These are phyloP conservation scores for Lodderomyces beijingensis DNA, from an alignment of 1,139 yeast species.

Conservation along the genomic window DNA sequence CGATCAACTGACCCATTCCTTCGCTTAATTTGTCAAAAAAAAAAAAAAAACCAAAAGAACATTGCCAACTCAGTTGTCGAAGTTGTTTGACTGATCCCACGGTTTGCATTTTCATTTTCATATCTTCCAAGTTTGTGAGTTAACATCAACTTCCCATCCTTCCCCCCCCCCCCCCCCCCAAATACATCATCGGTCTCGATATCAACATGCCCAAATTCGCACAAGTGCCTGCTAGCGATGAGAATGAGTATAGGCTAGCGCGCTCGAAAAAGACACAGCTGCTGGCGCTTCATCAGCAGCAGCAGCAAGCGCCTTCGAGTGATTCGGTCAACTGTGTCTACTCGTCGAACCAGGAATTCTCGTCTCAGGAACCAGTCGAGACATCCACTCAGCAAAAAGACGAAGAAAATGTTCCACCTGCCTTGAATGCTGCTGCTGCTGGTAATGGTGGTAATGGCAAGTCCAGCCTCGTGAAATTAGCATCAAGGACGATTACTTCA, in stretches of 20 bases:
- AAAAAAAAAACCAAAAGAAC: too few relatives aligned
- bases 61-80: too few relatives aligned
- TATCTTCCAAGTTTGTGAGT: neutral
- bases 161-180: too few relatives aligned
- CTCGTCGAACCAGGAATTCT: neutral
- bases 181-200: too few relatives aligned
- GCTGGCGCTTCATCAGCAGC: slow-evolving; percentile 2
- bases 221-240: slow-evolving; percentile 26
- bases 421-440: slow-evolving; percentile 3
- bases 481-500: slow-evolving; percentile 6
- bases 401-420: slow-evolving; percentile 6
- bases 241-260: slow-evolving; percentile 37
- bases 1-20: too few relatives aligned
- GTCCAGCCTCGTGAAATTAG: slow-evolving; percentile 2
- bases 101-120: neutral
- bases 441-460: too few relatives aligned
- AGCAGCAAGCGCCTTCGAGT: slow-evolving; percentile 2
- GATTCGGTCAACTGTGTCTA: neutral
- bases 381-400: slow-evolving; percentile 3
- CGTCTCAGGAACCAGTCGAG: slow-evolving; percentile 5
- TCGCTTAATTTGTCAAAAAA: too few relatives aligned
- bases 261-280: slow-evolving; percentile 21
- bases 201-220: slow-evolving; percentile 30
- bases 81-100: too few relatives aligned
- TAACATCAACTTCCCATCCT: neutral